Conservation (phyloP, 129 eudicot species). For the Helichrysum umbraculigerum region DNA sequence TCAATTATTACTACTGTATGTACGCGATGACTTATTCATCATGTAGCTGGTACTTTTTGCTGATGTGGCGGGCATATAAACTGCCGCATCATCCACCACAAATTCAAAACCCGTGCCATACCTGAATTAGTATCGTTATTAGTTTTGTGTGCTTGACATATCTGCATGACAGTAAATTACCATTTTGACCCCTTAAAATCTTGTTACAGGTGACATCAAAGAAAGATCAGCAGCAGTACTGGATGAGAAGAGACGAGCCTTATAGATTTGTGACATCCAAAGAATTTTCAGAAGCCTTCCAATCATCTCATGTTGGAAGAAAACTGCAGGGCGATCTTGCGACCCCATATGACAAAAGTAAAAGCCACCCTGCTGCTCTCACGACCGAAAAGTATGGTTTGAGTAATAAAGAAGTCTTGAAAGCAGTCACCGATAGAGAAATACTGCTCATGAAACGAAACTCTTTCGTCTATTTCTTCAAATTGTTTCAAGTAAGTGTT, state of each 20-base stretch:
- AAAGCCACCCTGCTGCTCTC: constrained; percentile 75
- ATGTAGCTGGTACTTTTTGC: neutral
- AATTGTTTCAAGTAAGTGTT: constrained; percentile 50
- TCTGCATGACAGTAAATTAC: neutral
- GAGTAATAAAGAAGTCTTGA: constrained; percentile 52
- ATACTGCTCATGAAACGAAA: constrained; percentile 66
- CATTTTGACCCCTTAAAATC: neutral
- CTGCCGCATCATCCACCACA: no score
- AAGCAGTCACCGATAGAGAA: constrained; percentile 56
- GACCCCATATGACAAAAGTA: constrained; percentile 49
- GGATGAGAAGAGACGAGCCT: constrained; percentile 49
- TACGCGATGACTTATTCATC: neutral
- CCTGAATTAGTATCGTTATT: neutral
- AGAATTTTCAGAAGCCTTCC: constrained; percentile 65
- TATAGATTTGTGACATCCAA: constrained; percentile 51
- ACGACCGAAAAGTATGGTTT: constrained; percentile 54
- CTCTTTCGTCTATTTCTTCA: constrained; percentile 52
- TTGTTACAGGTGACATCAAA: constrained; percentile 64
- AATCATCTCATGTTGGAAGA: constrained; percentile 53
- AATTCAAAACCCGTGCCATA: neutral
- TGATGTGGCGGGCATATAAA: neutral
- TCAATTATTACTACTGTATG: no score
- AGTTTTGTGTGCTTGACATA: neutral
- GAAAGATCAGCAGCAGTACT: constrained; percentile 72
- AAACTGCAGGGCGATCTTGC: constrained; percentile 39